Conservation (phyloP, 805 yeast genomes). For the Teunomyces tritomae region DNA sequence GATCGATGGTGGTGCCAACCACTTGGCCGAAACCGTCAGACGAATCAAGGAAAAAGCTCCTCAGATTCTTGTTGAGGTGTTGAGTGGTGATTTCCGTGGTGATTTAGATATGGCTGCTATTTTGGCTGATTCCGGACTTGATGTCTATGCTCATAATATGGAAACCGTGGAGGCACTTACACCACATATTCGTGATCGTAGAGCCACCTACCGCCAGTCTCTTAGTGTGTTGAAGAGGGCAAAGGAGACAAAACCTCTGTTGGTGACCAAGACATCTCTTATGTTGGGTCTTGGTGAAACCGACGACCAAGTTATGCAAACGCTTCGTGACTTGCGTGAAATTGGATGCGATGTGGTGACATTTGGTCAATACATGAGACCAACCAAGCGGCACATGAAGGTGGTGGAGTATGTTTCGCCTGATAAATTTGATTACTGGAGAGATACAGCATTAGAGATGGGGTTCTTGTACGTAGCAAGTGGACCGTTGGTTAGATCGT, state of each 20-base stretch:
- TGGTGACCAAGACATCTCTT: slow-evolving; percentile 88
- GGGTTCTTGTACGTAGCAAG: slow-evolving; percentile 96
- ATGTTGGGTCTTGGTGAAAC: slow-evolving; percentile 98
- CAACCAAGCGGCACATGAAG: slow-evolving; percentile 97
- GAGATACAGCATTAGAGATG: slow-evolving; percentile 74
- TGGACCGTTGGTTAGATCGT: slow-evolving; percentile 94
- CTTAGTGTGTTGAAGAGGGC: slow-evolving; percentile 77
- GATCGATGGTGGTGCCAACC: slow-evolving; percentile 88
- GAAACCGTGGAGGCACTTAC: slow-evolving; percentile 96
- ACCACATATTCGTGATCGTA: slow-evolving; percentile 91
- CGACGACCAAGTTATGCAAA: slow-evolving; percentile 79
- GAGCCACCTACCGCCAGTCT: slow-evolving; percentile 93
- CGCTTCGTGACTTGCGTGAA: slow-evolving; percentile 72
- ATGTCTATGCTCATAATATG: slow-evolving; percentile 94
- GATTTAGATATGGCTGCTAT: slow-evolving; percentile 75
- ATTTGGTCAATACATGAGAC: slow-evolving; percentile 98
- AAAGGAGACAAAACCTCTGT: slow-evolving; percentile 66
- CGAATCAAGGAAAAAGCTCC: slow-evolving; percentile 86
- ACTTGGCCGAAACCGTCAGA: slow-evolving; percentile 82
- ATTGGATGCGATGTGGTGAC: slow-evolving; percentile 91
- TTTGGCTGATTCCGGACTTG: slow-evolving; percentile 83
- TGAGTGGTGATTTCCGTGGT: slow-evolving; percentile 95
- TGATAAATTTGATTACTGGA: slow-evolving; percentile 93
- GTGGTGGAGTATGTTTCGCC: slow-evolving; percentile 95
- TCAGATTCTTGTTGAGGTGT: slow-evolving; percentile 85